A percentile compares a stretch with the other conserved stretches of the same genome.
Evolutionary conservation across 352 stramenopile species (phyloP).

Genomic region (Globisporangium acanthophoron): DNA sequence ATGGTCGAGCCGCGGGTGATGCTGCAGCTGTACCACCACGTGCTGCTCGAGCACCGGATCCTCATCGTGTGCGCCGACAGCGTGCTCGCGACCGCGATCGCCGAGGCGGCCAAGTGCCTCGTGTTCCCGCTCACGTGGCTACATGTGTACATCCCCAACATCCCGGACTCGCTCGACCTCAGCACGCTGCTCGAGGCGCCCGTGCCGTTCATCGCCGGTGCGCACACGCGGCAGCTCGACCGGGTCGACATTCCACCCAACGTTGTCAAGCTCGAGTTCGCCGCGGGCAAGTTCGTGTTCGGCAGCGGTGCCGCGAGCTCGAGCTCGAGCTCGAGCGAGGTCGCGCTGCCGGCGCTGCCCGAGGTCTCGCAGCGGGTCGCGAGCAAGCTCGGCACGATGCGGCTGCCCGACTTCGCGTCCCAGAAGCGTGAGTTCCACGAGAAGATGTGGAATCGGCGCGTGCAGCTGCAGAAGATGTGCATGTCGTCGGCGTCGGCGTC

Average conservation of each 20-base stretch:
- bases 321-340: background rate
- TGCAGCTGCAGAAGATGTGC: slow-evolving; percentile 43
- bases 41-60: slow-evolving; percentile 43
- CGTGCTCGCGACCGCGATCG: slow-evolving; percentile 38
- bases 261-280: slow-evolving; percentile 35
- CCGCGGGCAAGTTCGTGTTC: slow-evolving; percentile 22
- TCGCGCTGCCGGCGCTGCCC: slow-evolving; percentile 11
- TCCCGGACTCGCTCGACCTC: slow-evolving; percentile 44
- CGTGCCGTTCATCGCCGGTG: slow-evolving; percentile 45
- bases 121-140: slow-evolving; percentile 46
- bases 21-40: slow-evolving; percentile 33
- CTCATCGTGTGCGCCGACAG: slow-evolving; percentile 36
- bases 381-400: slow-evolving; percentile 14
- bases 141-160: slow-evolving; percentile 46
- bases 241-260: slow-evolving; percentile 25
- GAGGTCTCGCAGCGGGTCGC: slow-evolving; percentile 11
- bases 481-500: slow-evolving; percentile 11
- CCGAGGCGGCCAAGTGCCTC: slow-evolving; percentile 36
- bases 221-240: slow-evolving; percentile 28
- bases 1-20: slow-evolving; percentile 31
- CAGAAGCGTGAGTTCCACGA: slow-evolving; percentile 37
- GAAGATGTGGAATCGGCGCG: slow-evolving; percentile 39
- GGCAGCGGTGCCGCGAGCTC: background rate
- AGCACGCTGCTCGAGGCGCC: slow-evolving; percentile 44
- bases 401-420: slow-evolving; percentile 18